Base-by-base conservation (phyloP, 2,329 filamentous ascomycete genomes). In the Xylaria sp. region DNA sequence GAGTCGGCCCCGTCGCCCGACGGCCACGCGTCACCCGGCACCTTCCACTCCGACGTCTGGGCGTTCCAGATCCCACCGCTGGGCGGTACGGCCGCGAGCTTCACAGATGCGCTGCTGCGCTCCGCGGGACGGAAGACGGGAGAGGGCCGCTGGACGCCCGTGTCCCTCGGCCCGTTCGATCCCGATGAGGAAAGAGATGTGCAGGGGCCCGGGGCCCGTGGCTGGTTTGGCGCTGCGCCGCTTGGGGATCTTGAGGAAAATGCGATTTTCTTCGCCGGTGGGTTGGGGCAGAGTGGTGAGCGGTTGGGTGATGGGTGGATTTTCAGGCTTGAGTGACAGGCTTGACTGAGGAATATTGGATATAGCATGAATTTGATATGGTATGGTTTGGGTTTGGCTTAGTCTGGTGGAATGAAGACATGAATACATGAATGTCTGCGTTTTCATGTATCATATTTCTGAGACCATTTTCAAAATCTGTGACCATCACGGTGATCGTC, bases 241-340 rank as follows among this genome's bases (percentile, higher is more conserved):
- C 82, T 90, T 79, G 84, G 84, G 0, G 87, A 91, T 69, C 77
- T 90, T 43, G 89, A 90, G 77, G 86, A 88, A 76, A 86, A 83
- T 46, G 87, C 83, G 3, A 81, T 92, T 13, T 77, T 91, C 33
- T 73, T 92, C 12, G 89, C 88, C 81, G 90, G 90, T 43, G 90
- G 90, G 0, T 62, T 90, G 65, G 82, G 83, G 54, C 84, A 84
- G 48, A 80, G 81, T 20, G 86, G 87, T 70, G 78, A 80, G 73
- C 80, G 86, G 55, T 76, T 89, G 54, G 87, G 85, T 46, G 89
- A 91, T 77, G 89, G 87, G 2, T 92, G 89, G 89, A 87, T 91
- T 57, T 80, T 92, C 74, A 83, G 86, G 68, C 79, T 91, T 67
- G 84, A 81, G 9, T 81, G 51, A 33, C 49, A 15, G 60, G 28